Evolutionary conservation across 2,329 filamentous ascomycete species (phyloP).

Genomic region (Gremmenia infestans): DNA sequence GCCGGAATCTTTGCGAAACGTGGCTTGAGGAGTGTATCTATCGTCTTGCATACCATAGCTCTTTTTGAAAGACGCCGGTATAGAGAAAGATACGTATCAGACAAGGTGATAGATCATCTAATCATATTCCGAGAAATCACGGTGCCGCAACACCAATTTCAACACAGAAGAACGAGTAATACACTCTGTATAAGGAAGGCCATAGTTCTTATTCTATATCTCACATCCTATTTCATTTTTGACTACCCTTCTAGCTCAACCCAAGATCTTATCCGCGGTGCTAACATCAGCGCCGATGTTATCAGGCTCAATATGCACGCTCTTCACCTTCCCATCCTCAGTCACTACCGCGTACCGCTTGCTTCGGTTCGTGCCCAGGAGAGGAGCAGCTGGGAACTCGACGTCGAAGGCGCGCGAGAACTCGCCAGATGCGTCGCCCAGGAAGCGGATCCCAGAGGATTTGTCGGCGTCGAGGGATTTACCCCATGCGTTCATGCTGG

Average conservation of each 20-base stretch:
- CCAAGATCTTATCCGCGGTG: conserved; percentile 44
- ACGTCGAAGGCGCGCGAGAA: conserved; percentile 84
- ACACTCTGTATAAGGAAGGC: no score
- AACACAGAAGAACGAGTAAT: no score
- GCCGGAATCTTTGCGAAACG: no score
- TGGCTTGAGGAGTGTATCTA: no score
- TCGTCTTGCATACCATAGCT: no score
- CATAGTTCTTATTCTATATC: not conserved
- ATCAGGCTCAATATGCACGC: conserved; percentile 79
- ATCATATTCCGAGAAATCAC: no score
- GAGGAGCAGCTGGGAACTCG: conserved; percentile 69
- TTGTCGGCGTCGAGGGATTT: conserved; percentile 65
- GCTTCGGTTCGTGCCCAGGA: conserved; percentile 78
- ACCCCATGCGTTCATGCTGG: conserved; percentile 85
- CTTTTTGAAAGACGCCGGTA: no score
- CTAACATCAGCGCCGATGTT: conserved; percentile 63
- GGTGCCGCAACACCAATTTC: no score
- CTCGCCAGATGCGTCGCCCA: conserved; percentile 72
- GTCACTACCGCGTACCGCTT: conserved; percentile 85
- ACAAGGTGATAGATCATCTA: no score
- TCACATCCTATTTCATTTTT: not conserved
- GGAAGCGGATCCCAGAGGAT: conserved; percentile 70
- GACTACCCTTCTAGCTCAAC: conserved; percentile 18
- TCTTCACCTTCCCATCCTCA: conserved; percentile 79
- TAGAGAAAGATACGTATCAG: no score